phyloP scores from a whole-genome alignment of 2,329 filamentous ascomycete species.

The Gnomoniopsis smithogilvyi region DNA sequence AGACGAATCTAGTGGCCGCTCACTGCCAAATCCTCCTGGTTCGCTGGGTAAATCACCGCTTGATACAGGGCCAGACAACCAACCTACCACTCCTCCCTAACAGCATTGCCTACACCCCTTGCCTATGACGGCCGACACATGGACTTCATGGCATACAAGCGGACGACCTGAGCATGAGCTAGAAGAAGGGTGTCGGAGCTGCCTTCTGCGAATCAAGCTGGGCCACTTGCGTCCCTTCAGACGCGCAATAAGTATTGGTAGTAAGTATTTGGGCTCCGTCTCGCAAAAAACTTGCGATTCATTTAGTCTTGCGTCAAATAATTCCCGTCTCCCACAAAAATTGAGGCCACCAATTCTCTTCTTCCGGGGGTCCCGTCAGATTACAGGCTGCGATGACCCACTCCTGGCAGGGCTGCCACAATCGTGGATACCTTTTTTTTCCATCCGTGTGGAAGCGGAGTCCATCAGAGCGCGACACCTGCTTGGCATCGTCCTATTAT shows the following conservation, averaged over 20 bases:
- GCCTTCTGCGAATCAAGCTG: no score
- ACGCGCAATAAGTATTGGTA: no score
- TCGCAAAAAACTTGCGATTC: not conserved
- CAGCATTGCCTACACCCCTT: slow-evolving; percentile 4
- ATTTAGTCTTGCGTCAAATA: not conserved
- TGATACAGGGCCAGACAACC: no score
- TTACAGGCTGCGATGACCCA: slow-evolving; percentile 14
- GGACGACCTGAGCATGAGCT: no score
- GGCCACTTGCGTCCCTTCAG: no score
- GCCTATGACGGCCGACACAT: not conserved
- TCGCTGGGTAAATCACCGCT: slow-evolving; percentile 4
- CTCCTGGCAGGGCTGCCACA: slow-evolving; percentile 16
- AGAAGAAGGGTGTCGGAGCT: no score
- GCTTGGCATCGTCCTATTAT: not conserved
- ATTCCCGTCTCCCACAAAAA: not conserved
- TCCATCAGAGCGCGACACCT: slow-evolving; percentile 13
- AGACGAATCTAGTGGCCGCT: slow-evolving; percentile 5
- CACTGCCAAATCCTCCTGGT: not conserved
- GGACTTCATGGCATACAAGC: not conserved
- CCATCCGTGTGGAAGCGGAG: slow-evolving; percentile 9
- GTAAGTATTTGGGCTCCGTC: not conserved
- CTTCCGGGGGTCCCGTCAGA: slow-evolving; percentile 18
- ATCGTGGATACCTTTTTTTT: slow-evolving; percentile 4
- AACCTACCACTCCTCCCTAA: no score
- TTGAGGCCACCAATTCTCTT: not conserved